Base-by-base conservation (phyloP, 495 filamentous ascomycete species). In the Annulohypoxylon stygium region DNA sequence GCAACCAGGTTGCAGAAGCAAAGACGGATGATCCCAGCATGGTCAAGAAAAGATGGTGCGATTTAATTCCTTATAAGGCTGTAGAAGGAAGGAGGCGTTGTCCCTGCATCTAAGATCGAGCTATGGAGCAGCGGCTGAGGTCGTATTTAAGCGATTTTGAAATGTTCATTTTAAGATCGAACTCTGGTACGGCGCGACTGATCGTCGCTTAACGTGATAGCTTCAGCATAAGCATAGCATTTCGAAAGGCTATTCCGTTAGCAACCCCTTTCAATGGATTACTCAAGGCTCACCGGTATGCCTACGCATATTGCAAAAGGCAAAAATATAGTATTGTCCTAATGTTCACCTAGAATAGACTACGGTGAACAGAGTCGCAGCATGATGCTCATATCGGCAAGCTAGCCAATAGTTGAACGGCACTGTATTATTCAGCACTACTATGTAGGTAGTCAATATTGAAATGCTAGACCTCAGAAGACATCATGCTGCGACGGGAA, bases 1-100 rank as follows among this genome's bases (percentile, higher is more conserved):
- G 41, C 20, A 62, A 10, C 60, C 60, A 62, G 20, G 60, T 50
- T 36, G 60, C 60, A 1, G 25, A 48, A n/a, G 43, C 43, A 50
- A 62, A 26, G 18, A 62, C 18, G 41, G 20, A 50, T 26, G 39
- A 16, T 23, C 41, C 41, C n/a, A 62, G 11, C 60, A 62, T 62
- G 14, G 2, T 50, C 43, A 7, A 34, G 16, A 43, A 47, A 18
- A 14, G 23, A 55, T n/a, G 11, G n/a, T 6, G 18, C 33, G 16
- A 37, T 43, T 7, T 25, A 43, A n/a, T 10, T 60, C 23, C 20
- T 54, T 11, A 1, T 23, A 54, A 33, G 26, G 20, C 50, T 54
- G 10, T 33, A 4, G 26, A 20, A 54, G 14, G 26, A 20, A 54
- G 14, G 0, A 54, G 26, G 4, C 18, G 36, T 20, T 47, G 34